Evolutionary conservation across 768 basidiomycete species (phyloP).

Genomic region (Lactarius sp.): DNA sequence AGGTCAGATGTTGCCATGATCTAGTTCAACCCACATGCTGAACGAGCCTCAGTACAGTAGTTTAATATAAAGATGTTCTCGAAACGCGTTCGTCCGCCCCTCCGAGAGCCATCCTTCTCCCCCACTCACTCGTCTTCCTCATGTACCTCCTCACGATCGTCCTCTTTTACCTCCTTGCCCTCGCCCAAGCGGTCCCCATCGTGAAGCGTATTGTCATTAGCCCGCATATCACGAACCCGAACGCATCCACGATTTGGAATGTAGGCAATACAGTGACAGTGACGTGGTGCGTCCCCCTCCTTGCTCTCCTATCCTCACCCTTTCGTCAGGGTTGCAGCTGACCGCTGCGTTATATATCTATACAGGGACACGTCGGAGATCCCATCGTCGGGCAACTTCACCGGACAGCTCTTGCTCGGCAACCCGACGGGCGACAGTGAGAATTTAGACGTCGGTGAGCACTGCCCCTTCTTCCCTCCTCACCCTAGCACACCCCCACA

Average conservation of each 20-base stretch:
- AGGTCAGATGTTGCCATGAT: too few species aligned
- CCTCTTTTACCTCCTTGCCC: neutral
- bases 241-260: slow-evolving; percentile 33
- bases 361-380: slow-evolving; percentile 32
- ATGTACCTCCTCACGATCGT: slow-evolving; percentile 10
- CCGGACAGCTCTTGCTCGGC: slow-evolving; percentile 45
- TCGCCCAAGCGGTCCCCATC: slow-evolving; percentile 3
- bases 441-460: slow-evolving; percentile 49
- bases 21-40: too few species aligned
- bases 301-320: neutral
- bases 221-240: slow-evolving; percentile 41
- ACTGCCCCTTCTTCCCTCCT: neutral
- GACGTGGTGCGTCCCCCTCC: slow-evolving; percentile 34
- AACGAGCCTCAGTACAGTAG: too few species aligned
- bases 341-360: neutral
- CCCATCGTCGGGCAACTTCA: slow-evolving; percentile 37
- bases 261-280: slow-evolving; percentile 37
- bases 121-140: neutral
- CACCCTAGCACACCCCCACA: neutral
- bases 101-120: neutral
- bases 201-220: slow-evolving; percentile 4
- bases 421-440: slow-evolving; percentile 30
- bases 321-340: neutral
- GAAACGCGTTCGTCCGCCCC: neutral
- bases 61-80: neutral